A percentile compares a stretch with the other conserved stretches of the same genome.
These are phyloP conservation scores for Komagataella ulmi DNA, from an alignment of 805 yeast genomes.

Conservation along the genomic window DNA sequence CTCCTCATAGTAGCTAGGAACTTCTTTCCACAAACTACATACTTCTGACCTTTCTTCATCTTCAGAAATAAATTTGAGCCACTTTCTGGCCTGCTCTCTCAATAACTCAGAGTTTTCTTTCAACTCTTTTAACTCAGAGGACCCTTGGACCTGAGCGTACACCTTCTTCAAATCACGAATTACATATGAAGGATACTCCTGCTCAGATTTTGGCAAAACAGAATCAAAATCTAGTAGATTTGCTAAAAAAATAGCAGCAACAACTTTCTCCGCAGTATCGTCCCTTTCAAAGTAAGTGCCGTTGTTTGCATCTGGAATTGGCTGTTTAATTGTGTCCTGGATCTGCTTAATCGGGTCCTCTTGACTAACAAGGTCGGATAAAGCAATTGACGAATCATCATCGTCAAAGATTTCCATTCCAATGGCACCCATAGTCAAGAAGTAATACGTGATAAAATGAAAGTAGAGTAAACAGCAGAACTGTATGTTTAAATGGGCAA, in stretches of 20 bases:
- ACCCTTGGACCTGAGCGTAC: background rate
- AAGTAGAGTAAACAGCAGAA: background rate
- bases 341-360: background rate
- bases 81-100: background rate
- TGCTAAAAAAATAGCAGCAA: background rate
- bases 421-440: background rate
- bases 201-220: background rate
- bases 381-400: background rate
- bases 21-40: background rate
- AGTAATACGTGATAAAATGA: no score
- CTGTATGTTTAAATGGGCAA: background rate
- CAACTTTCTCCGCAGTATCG: background rate
- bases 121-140: background rate
- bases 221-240: background rate
- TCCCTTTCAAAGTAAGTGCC: background rate
- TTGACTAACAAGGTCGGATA: background rate
- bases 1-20: background rate
- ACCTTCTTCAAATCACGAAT: background rate
- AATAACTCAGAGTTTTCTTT: background rate
- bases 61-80: background rate
- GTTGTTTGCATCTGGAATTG: background rate
- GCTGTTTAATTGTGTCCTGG: background rate
- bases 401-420: background rate
- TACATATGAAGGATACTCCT: background rate
- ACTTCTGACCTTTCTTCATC: background rate